Conservation (phyloP, 2,329 filamentous ascomycete species). For the Rosellinia necatrix region DNA sequence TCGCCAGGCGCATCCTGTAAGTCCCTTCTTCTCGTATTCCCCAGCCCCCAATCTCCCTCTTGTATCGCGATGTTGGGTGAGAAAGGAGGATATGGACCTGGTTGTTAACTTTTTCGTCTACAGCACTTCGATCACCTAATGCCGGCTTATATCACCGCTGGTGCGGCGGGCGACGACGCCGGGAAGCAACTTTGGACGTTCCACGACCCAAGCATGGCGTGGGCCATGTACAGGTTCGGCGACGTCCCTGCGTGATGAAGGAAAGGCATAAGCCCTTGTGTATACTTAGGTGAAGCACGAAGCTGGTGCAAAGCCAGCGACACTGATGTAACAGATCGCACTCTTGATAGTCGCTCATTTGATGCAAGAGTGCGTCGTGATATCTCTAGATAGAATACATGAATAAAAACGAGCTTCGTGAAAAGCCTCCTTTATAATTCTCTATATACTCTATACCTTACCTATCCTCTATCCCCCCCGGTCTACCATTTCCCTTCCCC, state of each 20-base stretch:
- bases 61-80: too few species aligned
- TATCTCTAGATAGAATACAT: too few species aligned
- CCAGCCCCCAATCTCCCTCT: not conserved
- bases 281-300: too few species aligned
- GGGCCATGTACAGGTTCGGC: constrained; percentile 55
- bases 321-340: too few species aligned
- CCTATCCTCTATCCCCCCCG: not conserved
- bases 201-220: constrained; percentile 51
- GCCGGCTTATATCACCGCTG: constrained; percentile 53
- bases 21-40: not conserved
- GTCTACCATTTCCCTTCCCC: not conserved
- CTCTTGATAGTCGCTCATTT: too few species aligned
- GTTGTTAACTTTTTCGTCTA: not conserved
- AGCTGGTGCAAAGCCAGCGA: too few species aligned
- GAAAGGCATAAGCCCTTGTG: too few species aligned
- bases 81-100: too few species aligned
- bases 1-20: constrained; percentile 51
- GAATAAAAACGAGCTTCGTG: too few species aligned
- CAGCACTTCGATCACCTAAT: constrained; percentile 55
- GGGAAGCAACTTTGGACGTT: constrained; percentile 52
- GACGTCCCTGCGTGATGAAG: constrained; percentile 38
- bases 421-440: not conserved
- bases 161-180: constrained; percentile 49
- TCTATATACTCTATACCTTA: not conserved
- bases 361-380: too few species aligned